Conservation (phyloP, 1,284 basidiomycete species). For the Ustilago crameri region DNA sequence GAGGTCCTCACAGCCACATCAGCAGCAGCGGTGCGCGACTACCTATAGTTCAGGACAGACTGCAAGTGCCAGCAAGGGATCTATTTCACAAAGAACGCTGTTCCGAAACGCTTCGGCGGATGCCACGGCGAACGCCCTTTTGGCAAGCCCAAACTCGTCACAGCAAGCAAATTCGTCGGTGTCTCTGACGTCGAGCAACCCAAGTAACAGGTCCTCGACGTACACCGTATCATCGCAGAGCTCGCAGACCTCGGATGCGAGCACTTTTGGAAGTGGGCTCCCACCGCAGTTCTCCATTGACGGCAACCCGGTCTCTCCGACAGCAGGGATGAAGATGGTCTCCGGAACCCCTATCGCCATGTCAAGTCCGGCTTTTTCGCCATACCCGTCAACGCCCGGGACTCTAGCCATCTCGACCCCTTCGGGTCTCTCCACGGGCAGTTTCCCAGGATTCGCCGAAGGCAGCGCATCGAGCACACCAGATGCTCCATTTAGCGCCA, state of each 20-base stretch:
- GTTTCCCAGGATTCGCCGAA: conserved; percentile 9
- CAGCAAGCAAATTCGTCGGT: conserved; percentile 25
- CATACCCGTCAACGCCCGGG: conserved; percentile 12
- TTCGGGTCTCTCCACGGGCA: conserved; percentile 9
- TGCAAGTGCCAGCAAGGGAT: neutral
- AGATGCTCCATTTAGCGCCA: conserved; percentile 73
- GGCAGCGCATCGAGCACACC: conserved; percentile 5
- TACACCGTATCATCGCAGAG: conserved; percentile 61
- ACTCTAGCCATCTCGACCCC: conserved; percentile 31
- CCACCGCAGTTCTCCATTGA: conserved; percentile 29
- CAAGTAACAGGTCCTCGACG: conserved; percentile 61
- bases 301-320: conserved; percentile 15
- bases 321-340: conserved; percentile 2
- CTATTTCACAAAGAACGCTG: conserved; percentile 22
- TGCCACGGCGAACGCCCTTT: conserved; percentile 11
- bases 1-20: conserved; percentile 26
- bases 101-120: conserved; percentile 46
- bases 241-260: conserved; percentile 53
- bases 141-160: conserved; percentile 17
- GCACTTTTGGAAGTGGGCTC: conserved; percentile 22
- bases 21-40: conserved; percentile 25
- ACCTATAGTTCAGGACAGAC: conserved; percentile 9
- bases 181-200: conserved; percentile 47
- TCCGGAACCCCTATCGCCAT: conserved; percentile 4
- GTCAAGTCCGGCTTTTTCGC: conserved; percentile 14